These are phyloP conservation scores for Saccharomycopsis javanensis DNA, from an alignment of 805 yeast genomes.

Conservation along the genomic window DNA sequence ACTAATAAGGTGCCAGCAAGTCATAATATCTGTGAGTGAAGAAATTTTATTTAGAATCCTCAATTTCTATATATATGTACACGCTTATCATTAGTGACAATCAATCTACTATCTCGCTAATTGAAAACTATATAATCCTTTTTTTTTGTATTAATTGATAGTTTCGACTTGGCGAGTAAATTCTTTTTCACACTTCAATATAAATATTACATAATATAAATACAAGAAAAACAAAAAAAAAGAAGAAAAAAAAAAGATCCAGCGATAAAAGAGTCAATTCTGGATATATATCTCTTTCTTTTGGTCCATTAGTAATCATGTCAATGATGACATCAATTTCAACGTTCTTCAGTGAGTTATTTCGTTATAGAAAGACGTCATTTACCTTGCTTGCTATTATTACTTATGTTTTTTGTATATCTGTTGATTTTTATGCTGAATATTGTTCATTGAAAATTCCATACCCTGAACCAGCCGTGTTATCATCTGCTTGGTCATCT, in stretches of 20 bases:
- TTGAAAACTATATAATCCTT: too few species aligned
- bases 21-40: not conserved
- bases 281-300: not conserved
- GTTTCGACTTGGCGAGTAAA: too few species aligned
- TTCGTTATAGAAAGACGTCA: slow-evolving; percentile 68
- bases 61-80: too few species aligned
- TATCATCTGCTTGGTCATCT: slow-evolving; percentile 52
- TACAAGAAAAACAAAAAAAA: too few species aligned
- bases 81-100: too few species aligned
- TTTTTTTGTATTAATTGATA: too few species aligned
- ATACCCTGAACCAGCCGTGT: slow-evolving; percentile 29
- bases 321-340: not conserved
- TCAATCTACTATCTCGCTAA: too few species aligned
- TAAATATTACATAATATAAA: too few species aligned
- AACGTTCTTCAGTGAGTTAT: slow-evolving; percentile 34
- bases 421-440: slow-evolving; percentile 32
- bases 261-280: not conserved
- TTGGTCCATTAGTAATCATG: not conserved
- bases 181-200: too few species aligned
- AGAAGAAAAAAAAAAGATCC: not conserved
- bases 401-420: slow-evolving; percentile 35
- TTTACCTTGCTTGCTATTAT: slow-evolving; percentile 45
- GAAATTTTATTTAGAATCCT: not conserved
- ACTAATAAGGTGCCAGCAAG: not conserved
- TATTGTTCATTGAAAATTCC: slow-evolving; percentile 37